phyloP scores from a whole-genome alignment of 768 basidiomycete genomes.

The Termitomyces sp. region DNA sequence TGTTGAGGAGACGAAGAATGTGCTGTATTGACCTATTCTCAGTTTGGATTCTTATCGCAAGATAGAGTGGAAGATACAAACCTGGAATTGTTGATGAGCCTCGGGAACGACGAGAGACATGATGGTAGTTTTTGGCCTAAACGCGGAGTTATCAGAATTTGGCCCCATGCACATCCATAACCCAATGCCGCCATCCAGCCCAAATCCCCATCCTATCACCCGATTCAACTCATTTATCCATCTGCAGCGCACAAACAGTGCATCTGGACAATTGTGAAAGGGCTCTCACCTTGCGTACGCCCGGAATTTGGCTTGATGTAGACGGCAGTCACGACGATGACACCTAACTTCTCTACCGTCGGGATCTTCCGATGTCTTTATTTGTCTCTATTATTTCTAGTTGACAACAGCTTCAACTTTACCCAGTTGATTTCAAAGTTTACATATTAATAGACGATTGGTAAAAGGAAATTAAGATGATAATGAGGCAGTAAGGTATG shows the following conservation, averaged over 20 bases:
- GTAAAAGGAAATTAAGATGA: background rate
- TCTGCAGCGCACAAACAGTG: background rate
- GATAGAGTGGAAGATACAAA: conserved; percentile 23
- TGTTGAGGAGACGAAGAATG: conserved; percentile 98
- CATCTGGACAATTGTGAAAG: conserved; percentile 1
- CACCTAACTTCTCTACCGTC: background rate
- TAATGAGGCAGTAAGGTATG: conserved; percentile 23
- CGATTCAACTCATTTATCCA: background rate
- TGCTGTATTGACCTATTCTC: conserved; percentile 47
- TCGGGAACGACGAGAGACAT: conserved; percentile 99
- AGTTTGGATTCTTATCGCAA: background rate
- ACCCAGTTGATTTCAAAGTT: too few species aligned
- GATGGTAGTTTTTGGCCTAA: conserved; percentile 18
- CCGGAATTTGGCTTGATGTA: conserved; percentile 12
- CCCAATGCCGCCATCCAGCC: conserved; percentile 14
- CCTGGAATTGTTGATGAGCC: conserved; percentile 93
- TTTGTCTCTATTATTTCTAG: conserved; percentile 7
- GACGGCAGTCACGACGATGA: conserved; percentile 3
- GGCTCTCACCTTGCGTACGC: conserved; percentile 16
- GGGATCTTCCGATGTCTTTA: conserved; percentile 14
- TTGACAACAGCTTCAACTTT: background rate
- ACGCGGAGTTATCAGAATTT: conserved; percentile 16
- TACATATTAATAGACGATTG: too few species aligned
- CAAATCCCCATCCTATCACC: conserved; percentile 9
- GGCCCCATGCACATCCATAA: conserved; percentile 12